Evolutionary conservation across 306 rosid species (phyloP).

Genomic region (Cicer bijugum): DNA sequence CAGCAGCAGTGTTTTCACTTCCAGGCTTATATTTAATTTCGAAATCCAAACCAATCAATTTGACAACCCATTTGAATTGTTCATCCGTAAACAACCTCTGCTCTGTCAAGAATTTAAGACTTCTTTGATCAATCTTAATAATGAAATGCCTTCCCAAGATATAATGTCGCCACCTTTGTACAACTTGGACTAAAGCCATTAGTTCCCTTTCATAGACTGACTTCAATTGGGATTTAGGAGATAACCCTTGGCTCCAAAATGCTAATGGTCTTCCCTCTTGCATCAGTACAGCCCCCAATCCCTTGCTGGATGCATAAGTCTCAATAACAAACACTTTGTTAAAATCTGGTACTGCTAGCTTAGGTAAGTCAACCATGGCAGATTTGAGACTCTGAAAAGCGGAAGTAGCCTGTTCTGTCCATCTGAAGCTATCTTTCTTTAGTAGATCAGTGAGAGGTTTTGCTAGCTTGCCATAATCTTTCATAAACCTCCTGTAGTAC

Average conservation of each 20-base stretch:
- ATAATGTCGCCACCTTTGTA: background rate
- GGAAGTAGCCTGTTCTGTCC: background rate
- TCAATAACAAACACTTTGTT: background rate
- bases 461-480: background rate
- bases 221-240: background rate
- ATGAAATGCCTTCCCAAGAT: background rate
- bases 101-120: background rate
- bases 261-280: background rate
- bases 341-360: background rate
- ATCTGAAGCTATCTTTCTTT: background rate
- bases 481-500: background rate
- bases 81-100: background rate
- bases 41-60: background rate
- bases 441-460: background rate
- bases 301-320: background rate
- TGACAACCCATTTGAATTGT: background rate
- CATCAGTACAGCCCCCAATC: background rate
- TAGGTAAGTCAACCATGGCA: background rate
- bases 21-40: background rate
- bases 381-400: too few relatives aligned
- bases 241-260: background rate
- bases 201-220: background rate
- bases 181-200: background rate
- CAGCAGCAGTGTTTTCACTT: background rate
- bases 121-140: background rate